These are phyloP conservation scores for Chimonanthus salicifolius DNA, from an alignment of 164 flowering plant genomes.

Conservation along the genomic window DNA sequence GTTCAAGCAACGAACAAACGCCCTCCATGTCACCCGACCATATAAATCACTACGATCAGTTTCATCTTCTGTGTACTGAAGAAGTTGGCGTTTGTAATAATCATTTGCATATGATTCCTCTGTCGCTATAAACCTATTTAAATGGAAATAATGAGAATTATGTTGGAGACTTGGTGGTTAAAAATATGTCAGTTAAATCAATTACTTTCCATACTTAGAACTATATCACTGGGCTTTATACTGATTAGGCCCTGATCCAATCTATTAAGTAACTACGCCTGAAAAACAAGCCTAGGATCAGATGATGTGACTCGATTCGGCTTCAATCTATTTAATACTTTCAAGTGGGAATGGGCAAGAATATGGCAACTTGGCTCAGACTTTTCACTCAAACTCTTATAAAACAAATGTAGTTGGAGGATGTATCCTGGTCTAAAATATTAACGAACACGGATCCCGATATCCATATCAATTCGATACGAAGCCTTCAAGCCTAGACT, in stretches of 20 bases:
- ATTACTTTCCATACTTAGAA: background rate
- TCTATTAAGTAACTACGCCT: too few species aligned
- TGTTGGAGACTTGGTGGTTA: background rate
- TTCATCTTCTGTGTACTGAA: constrained; percentile 21
- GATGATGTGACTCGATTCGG: background rate
- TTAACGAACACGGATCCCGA: too few species aligned
- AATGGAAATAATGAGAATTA: background rate
- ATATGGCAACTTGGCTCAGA: too few species aligned
- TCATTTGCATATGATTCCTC: constrained; percentile 29
- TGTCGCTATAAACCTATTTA: constrained; percentile 22
- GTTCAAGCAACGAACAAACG: constrained; percentile 23
- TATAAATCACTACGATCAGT: constrained; percentile 25
- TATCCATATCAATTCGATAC: too few species aligned
- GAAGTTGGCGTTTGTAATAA: constrained; percentile 29
- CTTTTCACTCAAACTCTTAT: too few species aligned
- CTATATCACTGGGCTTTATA: too few species aligned
- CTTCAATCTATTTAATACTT: too few species aligned
- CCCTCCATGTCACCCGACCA: constrained; percentile 24
- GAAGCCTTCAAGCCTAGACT: background rate
- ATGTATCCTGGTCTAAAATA: too few species aligned
- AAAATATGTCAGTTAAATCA: background rate
- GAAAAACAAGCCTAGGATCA: background rate
- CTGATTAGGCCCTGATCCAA: too few species aligned
- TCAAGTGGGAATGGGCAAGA: background rate
- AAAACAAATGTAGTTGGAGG: too few species aligned